A percentile compares a stretch with the other conserved stretches of the same genome.
These are phyloP conservation scores for Phoenix dactylifera DNA, from an alignment of 176 grass and related monocot species.

Conservation along the genomic window DNA sequence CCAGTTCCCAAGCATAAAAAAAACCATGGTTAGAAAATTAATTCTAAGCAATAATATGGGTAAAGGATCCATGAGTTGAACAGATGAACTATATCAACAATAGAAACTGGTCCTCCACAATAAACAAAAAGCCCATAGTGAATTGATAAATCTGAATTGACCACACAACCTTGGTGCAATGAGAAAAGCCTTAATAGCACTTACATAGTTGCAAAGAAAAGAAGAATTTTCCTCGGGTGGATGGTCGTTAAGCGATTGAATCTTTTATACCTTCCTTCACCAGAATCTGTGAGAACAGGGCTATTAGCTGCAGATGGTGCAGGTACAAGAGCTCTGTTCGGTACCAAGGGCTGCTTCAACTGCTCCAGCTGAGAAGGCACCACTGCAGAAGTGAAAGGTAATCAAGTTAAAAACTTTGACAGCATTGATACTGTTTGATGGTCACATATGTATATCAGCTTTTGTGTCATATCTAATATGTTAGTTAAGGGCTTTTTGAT, in stretches of 20 bases:
- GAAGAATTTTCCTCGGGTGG: slow-evolving; percentile 70
- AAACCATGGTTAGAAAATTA: too few relatives aligned
- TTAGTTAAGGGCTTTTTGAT: too few relatives aligned
- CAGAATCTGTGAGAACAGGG: slow-evolving; percentile 41
- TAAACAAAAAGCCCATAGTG: too few relatives aligned
- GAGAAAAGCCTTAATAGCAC: background rate
- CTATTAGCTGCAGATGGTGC: slow-evolving; percentile 26
- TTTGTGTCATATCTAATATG: too few relatives aligned
- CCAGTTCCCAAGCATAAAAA: too few relatives aligned
- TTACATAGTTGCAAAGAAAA: slow-evolving; percentile 90
- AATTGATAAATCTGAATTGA: too few relatives aligned
- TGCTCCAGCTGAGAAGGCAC: slow-evolving; percentile 74
- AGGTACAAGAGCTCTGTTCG: slow-evolving; percentile 39
- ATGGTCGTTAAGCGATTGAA: slow-evolving; percentile 45
- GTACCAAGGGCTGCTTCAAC: slow-evolving; percentile 42
- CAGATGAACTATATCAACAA: too few relatives aligned
- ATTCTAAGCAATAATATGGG: too few relatives aligned
- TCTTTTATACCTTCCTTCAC: slow-evolving; percentile 60
- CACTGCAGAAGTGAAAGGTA: slow-evolving; percentile 31
- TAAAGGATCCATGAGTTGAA: too few relatives aligned
- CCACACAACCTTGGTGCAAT: too few relatives aligned
- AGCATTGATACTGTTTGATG: background rate
- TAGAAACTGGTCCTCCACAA: too few relatives aligned
- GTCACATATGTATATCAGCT: background rate
- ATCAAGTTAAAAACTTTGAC: slow-evolving; percentile 9